Conservation (phyloP, 2,329 filamentous ascomycete species). For the Ophiostoma ulmi region DNA sequence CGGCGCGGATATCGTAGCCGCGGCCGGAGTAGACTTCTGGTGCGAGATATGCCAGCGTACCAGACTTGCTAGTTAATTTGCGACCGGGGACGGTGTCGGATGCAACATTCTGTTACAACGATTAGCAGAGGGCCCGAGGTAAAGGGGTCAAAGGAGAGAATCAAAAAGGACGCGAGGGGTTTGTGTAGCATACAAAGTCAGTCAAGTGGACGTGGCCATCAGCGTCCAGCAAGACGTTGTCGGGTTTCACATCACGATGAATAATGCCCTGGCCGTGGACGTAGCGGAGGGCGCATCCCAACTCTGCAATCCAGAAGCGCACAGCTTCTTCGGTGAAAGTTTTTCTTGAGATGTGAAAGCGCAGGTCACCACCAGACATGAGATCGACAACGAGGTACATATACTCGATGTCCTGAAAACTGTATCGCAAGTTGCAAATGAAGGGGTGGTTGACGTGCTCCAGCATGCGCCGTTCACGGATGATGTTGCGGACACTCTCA, state of each 20-base stretch:
- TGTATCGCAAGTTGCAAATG: constrained; percentile 96
- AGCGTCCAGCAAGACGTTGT: constrained; percentile 81
- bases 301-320: constrained; percentile 91
- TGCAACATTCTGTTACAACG: constrained; percentile 73
- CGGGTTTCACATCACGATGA: constrained; percentile 85
- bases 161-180: neutral
- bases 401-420: constrained; percentile 98
- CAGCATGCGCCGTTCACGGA: constrained; percentile 94
- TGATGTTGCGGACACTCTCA: constrained; percentile 96
- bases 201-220: constrained; percentile 95
- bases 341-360: constrained; percentile 96
- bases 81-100: constrained; percentile 84
- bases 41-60: constrained; percentile 89
- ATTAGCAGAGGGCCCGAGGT: constrained; percentile 9
- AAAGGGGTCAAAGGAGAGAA: neutral
- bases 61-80: constrained; percentile 87
- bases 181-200: constrained; percentile 68
- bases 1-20: constrained; percentile 83
- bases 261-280: constrained; percentile 83
- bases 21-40: constrained; percentile 90
- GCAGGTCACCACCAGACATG: constrained; percentile 94
- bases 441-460: constrained; percentile 97
- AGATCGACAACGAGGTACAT: constrained; percentile 98
- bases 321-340: constrained; percentile 97
- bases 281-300: constrained; percentile 85